Percentiles rank a stretch among this genome's conserved stretches.
These are phyloP conservation scores for barrel medic (Medicago truncatula) DNA, from an alignment of 306 rosid species.

Conservation along the genomic window MtrunA17r5.0-ANR NC_053047.1:32229001-32229500, in stretches of 20 bases:
- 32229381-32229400: slow-evolving; percentile 16
- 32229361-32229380: slow-evolving; percentile 15
- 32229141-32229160: background rate
- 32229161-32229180: background rate
- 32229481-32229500: slow-evolving; percentile 81
- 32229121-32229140: slow-evolving; percentile 8
- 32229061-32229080: slow-evolving; percentile 1
- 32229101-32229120: background rate
- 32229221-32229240: slow-evolving; percentile 3
- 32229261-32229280: slow-evolving; percentile 1
- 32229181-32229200: slow-evolving; percentile 18
- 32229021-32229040: background rate
- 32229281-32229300: background rate
- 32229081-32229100: background rate
- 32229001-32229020: slow-evolving; percentile 1
- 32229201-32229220: background rate
- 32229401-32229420: slow-evolving; percentile 24
- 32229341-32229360: slow-evolving; percentile 34
- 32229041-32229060: background rate
- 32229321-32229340: slow-evolving; percentile 26
- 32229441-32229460: slow-evolving; percentile 25
- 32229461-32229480: slow-evolving; percentile 17
- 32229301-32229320: slow-evolving; percentile 24
- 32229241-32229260: slow-evolving; percentile 4
- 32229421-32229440: slow-evolving; percentile 17